These are phyloP conservation scores for Apocynum venetum DNA, from an alignment of 257 asterid genomes.

Conservation along the genomic window DNA sequence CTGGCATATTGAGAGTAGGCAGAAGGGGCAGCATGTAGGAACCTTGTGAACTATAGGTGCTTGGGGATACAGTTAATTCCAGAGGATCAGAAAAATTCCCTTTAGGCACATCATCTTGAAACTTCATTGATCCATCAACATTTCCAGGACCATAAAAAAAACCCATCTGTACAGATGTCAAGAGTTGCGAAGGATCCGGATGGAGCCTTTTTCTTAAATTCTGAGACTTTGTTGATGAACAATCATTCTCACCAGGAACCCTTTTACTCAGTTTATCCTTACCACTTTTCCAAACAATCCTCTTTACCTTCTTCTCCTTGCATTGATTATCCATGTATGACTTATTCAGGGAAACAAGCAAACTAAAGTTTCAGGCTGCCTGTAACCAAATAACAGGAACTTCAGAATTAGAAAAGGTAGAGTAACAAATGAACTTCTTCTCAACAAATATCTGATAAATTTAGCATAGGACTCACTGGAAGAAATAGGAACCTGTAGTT, in stretches of 20 bases:
- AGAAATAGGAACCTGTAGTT: neutral
- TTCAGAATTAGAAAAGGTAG: neutral
- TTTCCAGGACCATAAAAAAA: slow-evolving; percentile 24
- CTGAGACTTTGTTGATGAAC: slow-evolving; percentile 19
- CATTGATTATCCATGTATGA: slow-evolving; percentile 36
- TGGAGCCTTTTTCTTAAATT: slow-evolving; percentile 22
- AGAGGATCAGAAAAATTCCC: slow-evolving; percentile 13
- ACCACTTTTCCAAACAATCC: slow-evolving; percentile 39
- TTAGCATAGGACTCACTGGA: neutral
- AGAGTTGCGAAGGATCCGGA: slow-evolving; percentile 19
- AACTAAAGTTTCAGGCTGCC: neutral
- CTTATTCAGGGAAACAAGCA: neutral
- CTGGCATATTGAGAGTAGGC: slow-evolving; percentile 43
- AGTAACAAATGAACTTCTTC: neutral
- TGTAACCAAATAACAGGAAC: neutral
- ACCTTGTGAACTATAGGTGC: slow-evolving; percentile 13
- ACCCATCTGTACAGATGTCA: slow-evolving; percentile 14
- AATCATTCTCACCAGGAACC: slow-evolving; percentile 17
- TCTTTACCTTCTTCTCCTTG: slow-evolving; percentile 28
- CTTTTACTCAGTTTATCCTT: slow-evolving; percentile 19
- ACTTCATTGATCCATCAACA: slow-evolving; percentile 11
- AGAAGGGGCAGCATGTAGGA: slow-evolving; percentile 53
- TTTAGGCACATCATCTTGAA: slow-evolving; percentile 27
- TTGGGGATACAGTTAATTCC: slow-evolving; percentile 25
- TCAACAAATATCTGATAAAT: neutral